Conservation (phyloP, 2,329 filamentous ascomycete genomes). For the Cephalotrichum gorgonifer region DNA sequence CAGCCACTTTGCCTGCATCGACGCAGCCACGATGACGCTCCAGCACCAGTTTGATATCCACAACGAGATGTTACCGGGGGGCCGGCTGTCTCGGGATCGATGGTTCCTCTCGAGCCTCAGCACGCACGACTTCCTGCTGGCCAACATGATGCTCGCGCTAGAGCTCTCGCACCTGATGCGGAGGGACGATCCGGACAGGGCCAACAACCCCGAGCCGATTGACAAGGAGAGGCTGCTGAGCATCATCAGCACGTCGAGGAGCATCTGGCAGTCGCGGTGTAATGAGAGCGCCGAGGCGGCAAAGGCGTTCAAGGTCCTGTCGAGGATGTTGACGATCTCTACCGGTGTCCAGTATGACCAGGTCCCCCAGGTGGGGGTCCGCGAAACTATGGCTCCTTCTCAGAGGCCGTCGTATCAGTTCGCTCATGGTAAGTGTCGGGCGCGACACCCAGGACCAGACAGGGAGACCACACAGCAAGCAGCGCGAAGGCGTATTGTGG, state of each 20-base stretch:
- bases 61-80: conserved; percentile 25
- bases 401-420: conserved; percentile 8
- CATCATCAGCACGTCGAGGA: conserved; percentile 15
- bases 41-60: conserved; percentile 30
- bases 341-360: conserved; percentile 14
- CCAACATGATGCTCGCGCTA: conserved; percentile 33
- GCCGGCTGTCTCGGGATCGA: conserved; percentile 24
- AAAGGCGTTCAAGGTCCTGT: conserved; percentile 18
- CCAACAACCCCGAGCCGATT: conserved; percentile 8
- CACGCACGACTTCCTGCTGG: conserved; percentile 34
- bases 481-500: too few species aligned
- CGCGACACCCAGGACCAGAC: too few species aligned
- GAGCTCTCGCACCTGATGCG: conserved; percentile 16
- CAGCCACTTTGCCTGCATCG: conserved; percentile 30
- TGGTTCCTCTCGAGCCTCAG: conserved; percentile 32
- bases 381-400: background rate
- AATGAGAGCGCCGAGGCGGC: conserved; percentile 16
- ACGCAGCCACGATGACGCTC: conserved; percentile 31
- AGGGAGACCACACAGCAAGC: too few species aligned
- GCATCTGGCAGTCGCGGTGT: conserved; percentile 16
- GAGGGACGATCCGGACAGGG: conserved; percentile 4
- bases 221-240: conserved; percentile 14
- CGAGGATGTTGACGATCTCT: conserved; percentile 18
- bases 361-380: conserved; percentile 5
- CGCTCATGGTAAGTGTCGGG: conserved; percentile 3